Evolutionary conservation across 176 grass and related monocot genomes (phyloP), one percentile per base, ranked within the genome.

Genomic region (Aegilops sharonensis): DNA sequence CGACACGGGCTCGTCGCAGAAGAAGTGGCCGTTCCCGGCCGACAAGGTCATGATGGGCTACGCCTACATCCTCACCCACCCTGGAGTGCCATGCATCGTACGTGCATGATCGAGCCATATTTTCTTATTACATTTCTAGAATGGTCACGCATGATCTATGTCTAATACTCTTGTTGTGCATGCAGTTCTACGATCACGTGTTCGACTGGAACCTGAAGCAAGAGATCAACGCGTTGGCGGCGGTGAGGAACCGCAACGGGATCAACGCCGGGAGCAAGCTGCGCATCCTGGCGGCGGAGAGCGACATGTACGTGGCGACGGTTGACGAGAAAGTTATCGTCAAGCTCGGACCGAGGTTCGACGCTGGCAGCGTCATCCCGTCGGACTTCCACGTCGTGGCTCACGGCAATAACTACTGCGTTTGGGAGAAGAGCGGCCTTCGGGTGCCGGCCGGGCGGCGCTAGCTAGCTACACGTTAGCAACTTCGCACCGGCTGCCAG

Each of bases 101-200:
- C 91, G 91, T 52, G 50, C 35, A 54, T 50, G 1, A 1, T 52
- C 50, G 50, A 54, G 15, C 50, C 2, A 54, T 54, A 18, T 18
- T 54, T 54, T 54, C 50, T 17, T 6, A 6, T 52, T 54, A 18
- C 50, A 54, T 18, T 17, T 54, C 48, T 52, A 1, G 48, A 52
- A 52, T 52, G 14, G 4, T 0, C 13, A 50, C 47, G 48, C 48
- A 52, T 52, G 48, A 42, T 40, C 39, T 27, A 40, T 52, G 14
- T 17, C 48, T 1, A 21, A 39, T n/a, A 31, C n/a, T 32, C 12
- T n/a, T 2, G 37, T 0, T 52, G 35, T 14, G 31, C 75, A 96
- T 11, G 31, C 75, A 97, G 94, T 97, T 97, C 74, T 97, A 97
- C 75, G 94, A 97, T 85, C 91, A 94, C 6, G 76, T 97, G 5